Evolutionary conservation across 345 rosid species (phyloP).

Genomic region (Balakata baccata): DNA sequence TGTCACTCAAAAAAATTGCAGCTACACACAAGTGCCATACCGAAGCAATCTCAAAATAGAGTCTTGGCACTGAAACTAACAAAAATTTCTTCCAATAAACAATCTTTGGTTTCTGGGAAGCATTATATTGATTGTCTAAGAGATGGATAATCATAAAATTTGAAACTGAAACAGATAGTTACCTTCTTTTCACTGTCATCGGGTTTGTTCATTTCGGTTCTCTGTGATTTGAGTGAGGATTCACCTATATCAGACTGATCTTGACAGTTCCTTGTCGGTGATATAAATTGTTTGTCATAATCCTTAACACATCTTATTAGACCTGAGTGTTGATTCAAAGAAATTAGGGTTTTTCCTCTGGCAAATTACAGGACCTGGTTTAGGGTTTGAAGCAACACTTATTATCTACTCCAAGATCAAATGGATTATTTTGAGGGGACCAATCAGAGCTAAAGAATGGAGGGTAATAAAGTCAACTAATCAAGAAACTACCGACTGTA

Average conservation of each 20-base stretch:
- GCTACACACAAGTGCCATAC: background rate
- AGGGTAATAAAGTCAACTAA: no score
- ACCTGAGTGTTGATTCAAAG: constrained; percentile 4
- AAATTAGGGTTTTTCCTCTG: constrained; percentile 14
- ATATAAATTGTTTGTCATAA: constrained; percentile 38
- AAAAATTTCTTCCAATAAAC: constrained; percentile 8
- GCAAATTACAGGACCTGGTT: background rate
- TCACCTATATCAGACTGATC: constrained; percentile 44
- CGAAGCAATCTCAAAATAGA: constrained; percentile 7
- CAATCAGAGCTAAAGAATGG: no score
- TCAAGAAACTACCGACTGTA: no score
- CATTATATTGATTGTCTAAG: constrained; percentile 2
- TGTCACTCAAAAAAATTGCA: background rate
- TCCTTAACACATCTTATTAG: background rate
- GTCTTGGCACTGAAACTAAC: background rate
- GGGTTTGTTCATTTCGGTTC: constrained; percentile 50
- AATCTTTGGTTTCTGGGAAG: background rate
- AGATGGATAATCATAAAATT: constrained; percentile 15
- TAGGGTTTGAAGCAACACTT: constrained; percentile 2
- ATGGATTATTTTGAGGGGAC: no score
- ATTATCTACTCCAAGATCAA: no score
- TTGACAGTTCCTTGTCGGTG: constrained; percentile 43
- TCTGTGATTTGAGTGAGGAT: constrained; percentile 33
- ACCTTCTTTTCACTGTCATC: constrained; percentile 52
- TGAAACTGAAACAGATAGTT: constrained; percentile 6